A percentile compares a stretch with the other conserved stretches of the same genome.
phyloP scores from a whole-genome alignment of 1,284 basidiomycete genomes.

The Schizophyllum amplum region DNA sequence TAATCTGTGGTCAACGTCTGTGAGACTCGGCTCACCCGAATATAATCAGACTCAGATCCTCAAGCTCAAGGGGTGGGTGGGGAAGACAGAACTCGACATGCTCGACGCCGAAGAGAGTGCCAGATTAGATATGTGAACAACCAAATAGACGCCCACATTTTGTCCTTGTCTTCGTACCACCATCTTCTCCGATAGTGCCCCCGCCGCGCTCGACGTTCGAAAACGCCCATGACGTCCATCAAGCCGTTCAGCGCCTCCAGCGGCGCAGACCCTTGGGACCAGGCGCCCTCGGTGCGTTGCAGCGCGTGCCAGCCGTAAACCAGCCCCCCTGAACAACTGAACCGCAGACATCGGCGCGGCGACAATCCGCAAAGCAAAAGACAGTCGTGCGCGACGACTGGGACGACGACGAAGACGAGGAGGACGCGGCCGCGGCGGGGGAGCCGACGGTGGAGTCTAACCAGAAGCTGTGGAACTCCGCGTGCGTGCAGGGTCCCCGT shows the following conservation, averaged over 20 bases:
- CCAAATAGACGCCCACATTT: not conserved
- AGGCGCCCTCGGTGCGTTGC: not conserved
- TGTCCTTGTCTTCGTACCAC: not conserved
- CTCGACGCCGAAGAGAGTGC: too few species aligned
- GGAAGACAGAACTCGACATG: too few species aligned
- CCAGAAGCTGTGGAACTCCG: conserved; percentile 14
- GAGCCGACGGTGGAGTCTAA: conserved; percentile 7
- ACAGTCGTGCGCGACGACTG: conserved; percentile 11
- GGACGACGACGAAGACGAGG: conserved; percentile 2
- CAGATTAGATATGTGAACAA: not conserved
- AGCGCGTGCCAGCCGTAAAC: not conserved
- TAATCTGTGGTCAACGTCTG: not conserved
- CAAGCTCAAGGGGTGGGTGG: too few species aligned
- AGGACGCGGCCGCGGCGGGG: conserved; percentile 1
- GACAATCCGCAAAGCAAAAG: conserved; percentile 10
- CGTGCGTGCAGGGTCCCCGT: conserved; percentile 7
- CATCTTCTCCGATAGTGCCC: not conserved
- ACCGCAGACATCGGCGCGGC: conserved; percentile 2
- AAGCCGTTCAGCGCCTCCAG: not conserved
- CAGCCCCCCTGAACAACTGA: not conserved
- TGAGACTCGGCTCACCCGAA: not conserved
- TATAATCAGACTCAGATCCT: too few species aligned
- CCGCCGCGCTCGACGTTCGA: not conserved
- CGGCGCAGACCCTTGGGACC: not conserved
- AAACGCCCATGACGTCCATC: not conserved